Evolutionary conservation across 2,329 filamentous ascomycete genomes (phyloP).

Genomic region (Apiospora arundinis): DNA sequence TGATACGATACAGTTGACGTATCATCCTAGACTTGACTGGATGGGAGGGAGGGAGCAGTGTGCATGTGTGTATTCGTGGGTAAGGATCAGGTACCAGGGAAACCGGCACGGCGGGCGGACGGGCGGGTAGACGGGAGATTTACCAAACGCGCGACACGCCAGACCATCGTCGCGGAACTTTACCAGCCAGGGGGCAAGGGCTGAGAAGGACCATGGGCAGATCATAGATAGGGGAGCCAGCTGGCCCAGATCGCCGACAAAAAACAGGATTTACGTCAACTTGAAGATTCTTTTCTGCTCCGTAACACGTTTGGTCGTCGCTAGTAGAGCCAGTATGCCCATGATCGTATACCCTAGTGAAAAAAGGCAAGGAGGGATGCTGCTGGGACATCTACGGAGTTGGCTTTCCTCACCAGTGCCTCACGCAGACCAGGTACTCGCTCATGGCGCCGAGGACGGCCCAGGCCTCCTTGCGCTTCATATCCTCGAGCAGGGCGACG

Average conservation of each 20-base stretch:
- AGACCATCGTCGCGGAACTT: not conserved
- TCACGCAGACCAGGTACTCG: conserved; percentile 70
- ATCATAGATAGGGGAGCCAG: not conserved
- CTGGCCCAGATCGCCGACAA: not conserved
- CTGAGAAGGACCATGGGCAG: not conserved
- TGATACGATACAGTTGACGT: not conserved
- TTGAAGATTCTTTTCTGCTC: no score
- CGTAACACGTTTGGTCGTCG: not conserved
- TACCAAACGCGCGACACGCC: not conserved
- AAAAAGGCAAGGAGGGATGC: not conserved
- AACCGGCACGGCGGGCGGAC: not conserved
- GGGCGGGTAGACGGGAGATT: not conserved
- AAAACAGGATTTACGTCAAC: not conserved
- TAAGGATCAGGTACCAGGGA: not conserved
- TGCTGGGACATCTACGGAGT: not conserved
- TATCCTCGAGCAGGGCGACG: conserved; percentile 81
- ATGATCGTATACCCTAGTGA: not conserved
- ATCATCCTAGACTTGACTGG: not conserved
- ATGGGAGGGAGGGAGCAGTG: not conserved
- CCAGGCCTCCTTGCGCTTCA: conserved; percentile 85
- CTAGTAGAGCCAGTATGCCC: not conserved
- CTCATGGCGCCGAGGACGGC: conserved; percentile 68
- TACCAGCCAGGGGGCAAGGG: not conserved
- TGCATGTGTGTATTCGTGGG: not conserved
- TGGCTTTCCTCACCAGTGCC: conserved; percentile 67